These are phyloP conservation scores for Thelonectria rubi DNA, from an alignment of 2,329 filamentous ascomycete genomes.

Conservation along the genomic window DNA sequence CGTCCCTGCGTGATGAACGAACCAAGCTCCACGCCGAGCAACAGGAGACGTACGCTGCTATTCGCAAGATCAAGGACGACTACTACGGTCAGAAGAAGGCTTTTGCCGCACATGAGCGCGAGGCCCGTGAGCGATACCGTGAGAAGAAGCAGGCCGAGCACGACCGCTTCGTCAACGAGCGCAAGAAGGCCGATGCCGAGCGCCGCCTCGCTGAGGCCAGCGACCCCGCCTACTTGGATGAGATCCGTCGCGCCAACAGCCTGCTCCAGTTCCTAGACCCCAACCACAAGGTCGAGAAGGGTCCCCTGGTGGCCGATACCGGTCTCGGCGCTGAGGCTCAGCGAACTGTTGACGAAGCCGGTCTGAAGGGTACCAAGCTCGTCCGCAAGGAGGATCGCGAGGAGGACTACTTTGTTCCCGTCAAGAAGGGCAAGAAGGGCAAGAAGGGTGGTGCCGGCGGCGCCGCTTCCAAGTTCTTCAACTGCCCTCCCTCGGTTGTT, in stretches of 20 bases:
- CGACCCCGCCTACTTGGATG: conserved; percentile 88
- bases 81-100: conserved; percentile 86
- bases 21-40: conserved; percentile 85
- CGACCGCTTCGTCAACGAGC: conserved; percentile 74
- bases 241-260: conserved; percentile 88
- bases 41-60: conserved; percentile 82
- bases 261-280: conserved; percentile 94
- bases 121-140: conserved; percentile 77
- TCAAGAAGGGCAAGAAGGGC: conserved; percentile 88
- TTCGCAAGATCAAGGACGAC: conserved; percentile 89
- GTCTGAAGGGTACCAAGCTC: conserved; percentile 84
- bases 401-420: conserved; percentile 83
- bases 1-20: conserved; percentile 83
- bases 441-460: conserved; percentile 67
- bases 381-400: conserved; percentile 87
- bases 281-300: conserved; percentile 72
- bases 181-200: conserved; percentile 79
- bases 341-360: conserved; percentile 85
- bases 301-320: conserved; percentile 69
- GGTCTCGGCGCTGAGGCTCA: conserved; percentile 81
- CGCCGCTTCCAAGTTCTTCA: conserved; percentile 70
- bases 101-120: conserved; percentile 83
- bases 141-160: conserved; percentile 86
- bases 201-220: conserved; percentile 82
- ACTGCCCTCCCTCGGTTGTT: conserved; percentile 88